Evolutionary conservation across 257 asterid genomes (phyloP).

Genomic region (Salvia splendens): DNA sequence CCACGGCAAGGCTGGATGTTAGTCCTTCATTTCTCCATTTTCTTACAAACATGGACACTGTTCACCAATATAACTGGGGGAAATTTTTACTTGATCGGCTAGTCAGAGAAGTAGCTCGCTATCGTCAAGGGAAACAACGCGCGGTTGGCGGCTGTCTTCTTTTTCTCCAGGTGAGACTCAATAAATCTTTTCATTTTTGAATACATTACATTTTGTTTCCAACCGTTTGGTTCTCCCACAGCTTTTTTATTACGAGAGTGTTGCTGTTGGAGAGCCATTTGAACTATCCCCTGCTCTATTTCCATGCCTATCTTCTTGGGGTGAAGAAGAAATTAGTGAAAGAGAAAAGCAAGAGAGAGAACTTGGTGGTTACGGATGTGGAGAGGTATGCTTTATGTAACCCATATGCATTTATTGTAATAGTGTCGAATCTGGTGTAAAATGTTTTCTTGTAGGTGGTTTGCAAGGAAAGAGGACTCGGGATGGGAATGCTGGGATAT

Average conservation of each 20-base stretch:
- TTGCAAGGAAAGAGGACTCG: slow-evolving; percentile 96
- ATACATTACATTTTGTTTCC: slow-evolving; percentile 16
- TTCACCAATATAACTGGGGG: slow-evolving; percentile 99
- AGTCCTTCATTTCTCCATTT: slow-evolving; percentile 98
- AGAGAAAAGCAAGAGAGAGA: slow-evolving; percentile 92
- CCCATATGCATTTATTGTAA: slow-evolving; percentile 15
- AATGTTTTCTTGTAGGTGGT: slow-evolving; percentile 63
- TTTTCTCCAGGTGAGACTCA: slow-evolving; percentile 80
- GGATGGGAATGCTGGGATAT: slow-evolving; percentile 70
- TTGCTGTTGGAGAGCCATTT: slow-evolving; percentile 87
- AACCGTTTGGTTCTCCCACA: slow-evolving; percentile 37
- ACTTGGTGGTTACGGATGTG: slow-evolving; percentile 96
- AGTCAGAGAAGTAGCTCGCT: slow-evolving; percentile 94
- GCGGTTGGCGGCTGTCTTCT: slow-evolving; percentile 99
- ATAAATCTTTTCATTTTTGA: slow-evolving; percentile 10
- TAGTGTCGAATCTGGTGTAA: slow-evolving; percentile 26
- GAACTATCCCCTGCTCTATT: slow-evolving; percentile 83
- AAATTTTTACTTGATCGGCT: slow-evolving; percentile 91
- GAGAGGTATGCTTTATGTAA: slow-evolving; percentile 65
- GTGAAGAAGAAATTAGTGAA: slow-evolving; percentile 96
- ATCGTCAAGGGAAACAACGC: slow-evolving; percentile 97
- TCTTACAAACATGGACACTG: slow-evolving; percentile 78
- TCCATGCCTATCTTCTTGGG: slow-evolving; percentile 96
- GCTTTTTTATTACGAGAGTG: slow-evolving; percentile 97
- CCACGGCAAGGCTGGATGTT: slow-evolving; percentile 95